Conservation (phyloP, 495 filamentous ascomycete species). For the Aspergillus baeticus region DNA sequence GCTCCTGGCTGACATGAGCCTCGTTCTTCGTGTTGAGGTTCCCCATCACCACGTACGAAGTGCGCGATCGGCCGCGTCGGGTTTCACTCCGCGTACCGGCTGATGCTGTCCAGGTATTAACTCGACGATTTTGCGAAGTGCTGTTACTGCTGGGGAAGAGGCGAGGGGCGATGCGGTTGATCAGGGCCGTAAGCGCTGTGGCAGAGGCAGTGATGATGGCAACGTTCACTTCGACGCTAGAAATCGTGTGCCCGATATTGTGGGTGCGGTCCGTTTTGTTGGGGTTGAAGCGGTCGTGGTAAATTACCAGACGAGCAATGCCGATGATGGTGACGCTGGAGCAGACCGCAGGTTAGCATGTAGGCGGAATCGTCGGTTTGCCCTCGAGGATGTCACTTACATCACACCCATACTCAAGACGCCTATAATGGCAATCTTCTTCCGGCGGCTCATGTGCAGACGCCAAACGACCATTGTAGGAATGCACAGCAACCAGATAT, state of each 20-base stretch:
- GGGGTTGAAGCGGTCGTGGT: slow-evolving; percentile 22
- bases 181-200: neutral
- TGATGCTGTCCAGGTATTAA: too few species aligned
- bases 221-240: slow-evolving; percentile 54
- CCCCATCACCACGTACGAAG: neutral
- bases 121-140: neutral
- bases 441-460: slow-evolving; percentile 41
- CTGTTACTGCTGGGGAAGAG: neutral
- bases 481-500: slow-evolving; percentile 45
- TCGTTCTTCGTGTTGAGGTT: neutral
- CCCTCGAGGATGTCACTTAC: too few species aligned
- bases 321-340: slow-evolving; percentile 51
- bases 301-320: slow-evolving; percentile 29
- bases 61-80: neutral
- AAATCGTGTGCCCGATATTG: slow-evolving; percentile 49
- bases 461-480: slow-evolving; percentile 47
- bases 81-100: neutral
- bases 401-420: slow-evolving; percentile 43
- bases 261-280: slow-evolving; percentile 25
- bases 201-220: slow-evolving; percentile 50
- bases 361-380: too few species aligned
- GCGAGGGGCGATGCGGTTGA: neutral
- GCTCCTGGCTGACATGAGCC: neutral
- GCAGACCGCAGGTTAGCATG: neutral
- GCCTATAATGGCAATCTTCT: slow-evolving; percentile 43